Evolutionary conservation across 768 basidiomycete species (phyloP).

Genomic region (Piloderma croceum): DNA sequence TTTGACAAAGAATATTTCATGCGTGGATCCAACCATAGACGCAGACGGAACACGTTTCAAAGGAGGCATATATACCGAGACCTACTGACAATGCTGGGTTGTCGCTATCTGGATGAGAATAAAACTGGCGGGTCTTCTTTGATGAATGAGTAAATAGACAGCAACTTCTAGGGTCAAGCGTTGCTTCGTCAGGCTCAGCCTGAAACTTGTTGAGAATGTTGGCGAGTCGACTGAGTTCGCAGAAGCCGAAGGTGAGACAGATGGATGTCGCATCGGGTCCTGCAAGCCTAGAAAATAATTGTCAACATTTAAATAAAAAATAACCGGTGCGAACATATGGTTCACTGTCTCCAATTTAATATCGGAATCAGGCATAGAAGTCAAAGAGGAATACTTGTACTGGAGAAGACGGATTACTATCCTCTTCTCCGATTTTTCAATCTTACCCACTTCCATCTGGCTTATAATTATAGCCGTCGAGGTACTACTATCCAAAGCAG

Average conservation of each 20-base stretch:
- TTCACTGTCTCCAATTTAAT: conserved; percentile 80
- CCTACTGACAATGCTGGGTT: conserved; percentile 33
- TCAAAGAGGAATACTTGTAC: conserved; percentile 44
- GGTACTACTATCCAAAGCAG: too few species aligned
- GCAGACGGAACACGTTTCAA: conserved; percentile 64
- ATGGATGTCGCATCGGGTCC: conserved; percentile 75
- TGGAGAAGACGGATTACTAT: conserved; percentile 68
- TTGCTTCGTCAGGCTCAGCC: conserved; percentile 64
- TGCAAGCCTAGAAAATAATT: conserved; percentile 50
- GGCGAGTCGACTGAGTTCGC: conserved; percentile 69
- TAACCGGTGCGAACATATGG: conserved; percentile 51
- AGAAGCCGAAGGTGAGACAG: conserved; percentile 67
- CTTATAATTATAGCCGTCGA: too few species aligned
- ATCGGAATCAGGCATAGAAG: conserved; percentile 62
- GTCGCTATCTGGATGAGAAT: conserved; percentile 2
- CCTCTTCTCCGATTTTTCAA: conserved; percentile 53
- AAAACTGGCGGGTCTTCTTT: conserved; percentile 49
- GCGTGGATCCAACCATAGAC: conserved; percentile 42
- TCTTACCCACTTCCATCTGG: conserved; percentile 56
- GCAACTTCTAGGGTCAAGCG: conserved; percentile 53
- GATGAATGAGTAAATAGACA: conserved; percentile 53
- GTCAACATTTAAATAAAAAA: conserved; percentile 1
- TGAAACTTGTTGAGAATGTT: conserved; percentile 69
- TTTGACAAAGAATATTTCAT: conserved; percentile 71
- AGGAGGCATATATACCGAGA: conserved; percentile 60